phyloP scores from a whole-genome alignment of 192 early-diverging fungal genomes.

The Coemansia asiatica region DNA sequence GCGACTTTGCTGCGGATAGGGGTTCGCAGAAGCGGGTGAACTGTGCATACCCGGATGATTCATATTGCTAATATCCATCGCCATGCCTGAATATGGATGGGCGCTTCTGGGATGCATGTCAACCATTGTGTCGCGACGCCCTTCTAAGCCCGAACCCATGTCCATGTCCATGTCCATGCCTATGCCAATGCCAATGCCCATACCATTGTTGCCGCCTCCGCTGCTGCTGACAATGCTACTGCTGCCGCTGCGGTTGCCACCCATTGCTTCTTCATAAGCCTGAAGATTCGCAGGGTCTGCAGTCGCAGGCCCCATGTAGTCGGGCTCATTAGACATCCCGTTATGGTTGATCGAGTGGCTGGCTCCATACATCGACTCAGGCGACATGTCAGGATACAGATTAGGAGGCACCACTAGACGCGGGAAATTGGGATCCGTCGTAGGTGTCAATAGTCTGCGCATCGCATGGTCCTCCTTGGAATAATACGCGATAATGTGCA shows the following conservation, averaged over 20 bases:
- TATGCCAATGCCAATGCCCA: constrained; percentile 3
- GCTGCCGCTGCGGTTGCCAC: not conserved
- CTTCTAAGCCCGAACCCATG: not conserved
- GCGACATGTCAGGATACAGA: constrained; percentile 80
- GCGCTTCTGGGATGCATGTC: constrained; percentile 13
- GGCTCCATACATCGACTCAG: constrained; percentile 54
- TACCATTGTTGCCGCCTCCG: not conserved
- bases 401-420: constrained; percentile 72
- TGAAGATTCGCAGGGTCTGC: constrained; percentile 9
- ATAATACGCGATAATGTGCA: constrained; percentile 91
- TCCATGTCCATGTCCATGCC: not conserved
- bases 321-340: constrained; percentile 10
- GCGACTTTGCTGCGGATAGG: not conserved
- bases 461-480: constrained; percentile 71
- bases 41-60: constrained; percentile 9
- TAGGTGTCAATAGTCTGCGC: constrained; percentile 68
- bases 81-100: constrained; percentile 1
- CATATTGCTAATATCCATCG: constrained; percentile 12
- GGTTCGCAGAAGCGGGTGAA: constrained; percentile 5
- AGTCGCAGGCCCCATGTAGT: constrained; percentile 10
- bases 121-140: not conserved
- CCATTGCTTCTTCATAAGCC: constrained; percentile 6
- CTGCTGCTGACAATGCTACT: constrained; percentile 4
- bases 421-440: constrained; percentile 63
- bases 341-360: constrained; percentile 27